Base-by-base conservation (phyloP, 2,329 filamentous ascomycete genomes). In the Alternaria triticina region DNA sequence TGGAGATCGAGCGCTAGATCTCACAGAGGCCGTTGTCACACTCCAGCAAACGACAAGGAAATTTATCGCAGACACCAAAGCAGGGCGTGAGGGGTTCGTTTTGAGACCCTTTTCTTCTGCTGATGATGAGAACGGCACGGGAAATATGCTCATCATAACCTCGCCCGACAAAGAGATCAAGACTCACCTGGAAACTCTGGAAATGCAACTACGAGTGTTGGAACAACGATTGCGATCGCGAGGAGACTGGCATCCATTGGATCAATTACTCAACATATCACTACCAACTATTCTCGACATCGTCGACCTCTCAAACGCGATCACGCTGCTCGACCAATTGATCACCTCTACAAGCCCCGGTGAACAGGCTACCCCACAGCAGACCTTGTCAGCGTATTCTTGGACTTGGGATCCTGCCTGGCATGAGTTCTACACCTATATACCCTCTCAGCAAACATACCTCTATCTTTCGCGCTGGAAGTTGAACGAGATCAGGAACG, bases 351-450 rank as follows among this genome's bases (percentile, higher is more conserved):
- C 58, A 20, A 13, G 52, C 15, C 22, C 54, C 5, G 20, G n/a
- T 46, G 43, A 47, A 17, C 47, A 30, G 20, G n/a, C 46, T 4
- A 61, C 59, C 8, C 64, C 68, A 1, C 65, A 60, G 7, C 15
- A 28, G 22, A 54, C 51, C 2, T 46, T 67, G 5, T 59, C 63
- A 12, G 50, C 54, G 8, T 62, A 63, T 22, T 25, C 58, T 6
- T 70, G 66, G 66, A 49, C 17, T 10, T 70, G 68, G 68, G 66
- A 70, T 40, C 57, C 60, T 3, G 46, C 22, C 8, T 69, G 66
- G 66, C 61, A 62, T 40, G 64, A 70, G 44, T 69, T 69, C 45
- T 65, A 62, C 44, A 68, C 65, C 17, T 47, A 56, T 17, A 25
- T 68, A 12, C 54, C 57, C 1, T 25, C 57, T n/a, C 43, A 52